Conservation (phyloP, 1,284 basidiomycete genomes). For the Heterobasidion irregulare region DNA sequence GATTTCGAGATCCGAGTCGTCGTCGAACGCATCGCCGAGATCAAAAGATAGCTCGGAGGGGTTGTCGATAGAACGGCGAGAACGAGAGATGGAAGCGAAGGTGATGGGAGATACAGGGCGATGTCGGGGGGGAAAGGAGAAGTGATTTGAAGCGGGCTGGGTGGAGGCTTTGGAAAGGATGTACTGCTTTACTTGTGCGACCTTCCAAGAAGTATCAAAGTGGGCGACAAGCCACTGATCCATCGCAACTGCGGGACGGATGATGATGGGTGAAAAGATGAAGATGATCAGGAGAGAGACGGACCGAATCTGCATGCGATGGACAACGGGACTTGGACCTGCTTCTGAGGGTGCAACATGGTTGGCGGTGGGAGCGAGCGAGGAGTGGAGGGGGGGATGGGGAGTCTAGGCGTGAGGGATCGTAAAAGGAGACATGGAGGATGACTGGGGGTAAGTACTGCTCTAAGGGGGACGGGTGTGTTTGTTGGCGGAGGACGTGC, state of each 20-base stretch:
- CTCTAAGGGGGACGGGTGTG: too few species aligned
- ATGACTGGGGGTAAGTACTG: too few species aligned
- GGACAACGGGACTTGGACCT: constrained; percentile 10
- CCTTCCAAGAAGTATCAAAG: constrained; percentile 46
- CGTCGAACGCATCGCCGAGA: constrained; percentile 4
- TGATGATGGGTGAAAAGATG: background rate
- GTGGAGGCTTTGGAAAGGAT: constrained; percentile 46
- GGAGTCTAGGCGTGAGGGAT: too few species aligned
- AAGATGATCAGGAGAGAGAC: constrained; percentile 13
- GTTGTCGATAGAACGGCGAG: constrained; percentile 10
- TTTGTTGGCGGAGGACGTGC: too few species aligned
- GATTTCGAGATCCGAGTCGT: constrained; percentile 13
- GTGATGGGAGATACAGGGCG: constrained; percentile 51
- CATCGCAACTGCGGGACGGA: constrained; percentile 40
- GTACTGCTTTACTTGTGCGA: constrained; percentile 52
- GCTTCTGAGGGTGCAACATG: background rate
- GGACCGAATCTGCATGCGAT: constrained; percentile 48
- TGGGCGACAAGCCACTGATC: constrained; percentile 70
- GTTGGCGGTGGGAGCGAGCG: background rate
- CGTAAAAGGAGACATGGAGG: too few species aligned
- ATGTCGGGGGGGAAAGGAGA: constrained; percentile 17
- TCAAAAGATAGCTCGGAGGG: constrained; percentile 7
- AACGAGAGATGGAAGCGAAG: constrained; percentile 31
- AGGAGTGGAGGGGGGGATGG: too few species aligned
- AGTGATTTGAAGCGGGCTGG: constrained; percentile 18